Base-by-base conservation (phyloP, 257 asterid genomes). In the Coffea eugenioides region DNA sequence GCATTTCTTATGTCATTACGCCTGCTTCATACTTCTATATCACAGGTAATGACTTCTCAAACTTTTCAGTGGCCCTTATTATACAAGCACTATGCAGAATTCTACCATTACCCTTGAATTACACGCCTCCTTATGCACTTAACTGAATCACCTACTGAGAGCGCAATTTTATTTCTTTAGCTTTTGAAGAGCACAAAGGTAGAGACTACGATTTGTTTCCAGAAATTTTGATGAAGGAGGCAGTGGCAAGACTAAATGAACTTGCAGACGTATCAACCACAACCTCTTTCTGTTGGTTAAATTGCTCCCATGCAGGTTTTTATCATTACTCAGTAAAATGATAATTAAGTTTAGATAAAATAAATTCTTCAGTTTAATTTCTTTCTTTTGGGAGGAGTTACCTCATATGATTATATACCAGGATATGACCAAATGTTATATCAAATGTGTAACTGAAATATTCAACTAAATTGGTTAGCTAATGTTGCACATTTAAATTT, bases 211-310 rank as follows among this genome's bases (percentile, higher is more conserved):
- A 77, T 84, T 78, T 82, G 86, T 90, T 88, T 82, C 83, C 90
- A 12, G 87, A 91, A 67, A 85, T 92, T 79, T 89, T 95, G 12
- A 92, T 84, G 89, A 90, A 91, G 52, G 97, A 95, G 88, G 96
- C 97, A 16, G 89, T 93, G 84, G 85, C 89, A 49, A 92, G 98
- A 86, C 97, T 93, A 57, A 43, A 72, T 69, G 93, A 92, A 82
- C 99, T 95, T 64, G 96, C 97, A 62, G 93, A 95, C 94, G 99
- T 95, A 87, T 2, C 23, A 41, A 36, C 48, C 72, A 25, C 39
- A 48, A 43, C 62, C 82, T 77, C 31, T 13, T 65, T 81, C 69
- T 83, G 68, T 52, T 75, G n/a, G 74, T 73, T 64, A 75, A 57
- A 23, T 39, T 27, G 15, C 49, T 80, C 15, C 2, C 25, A 23